Evolutionary conservation across 2,329 filamentous ascomycete species (phyloP), one percentile per base, ranked within the genome.

Genomic region (Aspergillus oerlinghausenensis): DNA sequence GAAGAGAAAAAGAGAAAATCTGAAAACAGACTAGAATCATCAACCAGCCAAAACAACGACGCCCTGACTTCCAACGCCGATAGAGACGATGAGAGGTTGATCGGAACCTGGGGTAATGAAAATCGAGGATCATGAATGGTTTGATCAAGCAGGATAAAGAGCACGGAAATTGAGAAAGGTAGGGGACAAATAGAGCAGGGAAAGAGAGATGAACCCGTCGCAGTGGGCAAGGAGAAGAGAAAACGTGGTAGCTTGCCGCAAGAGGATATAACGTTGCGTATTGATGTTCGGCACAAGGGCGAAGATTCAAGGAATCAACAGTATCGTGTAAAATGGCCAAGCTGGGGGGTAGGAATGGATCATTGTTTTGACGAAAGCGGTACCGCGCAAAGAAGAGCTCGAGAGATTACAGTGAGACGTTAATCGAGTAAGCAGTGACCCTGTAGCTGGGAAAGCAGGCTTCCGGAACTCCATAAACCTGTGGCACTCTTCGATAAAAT

Each of bases 61-160:
- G 69, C 69, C 70, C 66, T 68, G 69, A 71, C 69, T 65, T 70
- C 70, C 70, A 73, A 73, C 70, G 69, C 70, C 70, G 63, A 67
- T 63, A 65, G 58, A 68, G 67, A 72, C 67, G 68, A 69, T 66
- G 67, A 64, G 63, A 65, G 60, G 60, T 61, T 64, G 43, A 47
- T 47, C 62, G 58, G 63, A 68, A 65, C 43, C 43, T 25, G 43
- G 21, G 62, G 59, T 59, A 60, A 57, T 56, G 59, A 57, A 62
- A 59, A 61, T 59, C 53, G 57, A 55, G 47, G 57, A 14, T 47
- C 43, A 50, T 56, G 56, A 51, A 62, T 52, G 56, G 55, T 58
- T 60, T 56, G 50, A 60, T 53, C 56, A 50, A 49, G 57, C 52
- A 48, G 51, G 51, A 32, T 51, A n/a, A 43, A 38, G 40, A 42